Evolutionary conservation across 2,329 filamentous ascomycete species (phyloP).

Genomic region (Ceratocystis papillata): DNA sequence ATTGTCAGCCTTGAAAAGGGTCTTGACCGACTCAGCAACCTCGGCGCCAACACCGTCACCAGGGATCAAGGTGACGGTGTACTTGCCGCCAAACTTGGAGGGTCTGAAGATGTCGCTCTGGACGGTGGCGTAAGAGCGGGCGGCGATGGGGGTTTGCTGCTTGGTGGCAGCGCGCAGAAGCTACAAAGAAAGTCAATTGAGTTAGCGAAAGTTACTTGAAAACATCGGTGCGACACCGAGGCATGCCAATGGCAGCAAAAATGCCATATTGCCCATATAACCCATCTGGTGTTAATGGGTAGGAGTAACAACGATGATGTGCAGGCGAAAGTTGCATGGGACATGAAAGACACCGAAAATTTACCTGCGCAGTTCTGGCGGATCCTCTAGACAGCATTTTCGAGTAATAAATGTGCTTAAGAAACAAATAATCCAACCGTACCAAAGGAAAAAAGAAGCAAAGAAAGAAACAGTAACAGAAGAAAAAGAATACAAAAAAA

Average conservation of each 20-base stretch:
- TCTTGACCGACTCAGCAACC: constrained; percentile 96
- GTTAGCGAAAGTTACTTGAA: neutral
- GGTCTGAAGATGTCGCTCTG: constrained; percentile 97
- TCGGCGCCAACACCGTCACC: constrained; percentile 98
- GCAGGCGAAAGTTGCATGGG: neutral
- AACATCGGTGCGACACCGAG: constrained; percentile 28
- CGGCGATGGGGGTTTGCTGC: constrained; percentile 33
- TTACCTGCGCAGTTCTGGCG: constrained; percentile 47
- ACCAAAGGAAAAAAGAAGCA: constrained; percentile 12
- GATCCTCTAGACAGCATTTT: constrained; percentile 52
- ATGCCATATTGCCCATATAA: neutral
- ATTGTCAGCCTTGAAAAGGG: constrained; percentile 98
- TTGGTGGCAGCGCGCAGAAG: constrained; percentile 43
- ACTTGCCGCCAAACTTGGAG: constrained; percentile 97
- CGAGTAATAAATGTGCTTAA: constrained; percentile 22
- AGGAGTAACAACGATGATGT: neutral
- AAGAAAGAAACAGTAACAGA: constrained; percentile 23
- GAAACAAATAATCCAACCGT: constrained; percentile 16
- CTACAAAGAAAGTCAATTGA: constrained; percentile 30
- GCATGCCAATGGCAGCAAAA: neutral
- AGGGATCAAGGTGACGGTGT: constrained; percentile 96
- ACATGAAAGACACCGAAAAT: constrained; percentile 27
- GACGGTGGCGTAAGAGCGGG: constrained; percentile 63
- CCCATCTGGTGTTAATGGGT: neutral
- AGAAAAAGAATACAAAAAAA: constrained; percentile 16